Evolutionary conservation across 352 stramenopile species (phyloP), one percentile per base, ranked within the genome.

Genomic region (Pythium biforme): DNA sequence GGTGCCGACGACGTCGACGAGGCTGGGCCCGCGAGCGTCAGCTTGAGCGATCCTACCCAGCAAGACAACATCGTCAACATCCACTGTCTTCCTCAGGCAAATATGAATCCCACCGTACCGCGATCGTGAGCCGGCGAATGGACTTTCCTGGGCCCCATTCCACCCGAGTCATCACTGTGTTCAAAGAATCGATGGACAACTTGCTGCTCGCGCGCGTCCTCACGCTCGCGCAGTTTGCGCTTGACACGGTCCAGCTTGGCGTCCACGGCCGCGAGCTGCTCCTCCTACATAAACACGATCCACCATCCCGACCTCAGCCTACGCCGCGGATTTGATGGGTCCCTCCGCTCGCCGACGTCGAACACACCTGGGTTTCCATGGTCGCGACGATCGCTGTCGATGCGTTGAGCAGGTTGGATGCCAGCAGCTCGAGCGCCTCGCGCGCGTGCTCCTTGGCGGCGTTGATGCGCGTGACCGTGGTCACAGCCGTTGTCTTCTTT

Each of bases 371-470:
- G 10, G 48, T 72, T 45, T 84, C 76, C 27, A 88, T 66, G 4
- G 37, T 48, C 29, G 58, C 63, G 40, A 83, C 49, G 27, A 88
- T 55, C 4, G 71, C 66, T 25, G 66, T 76, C 37, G 79, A 77
- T 8, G 67, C 69, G 40, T 82, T 80, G 20, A 89, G 59, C 34
- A 89, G 25, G 46, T 86, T 89, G 11, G 77, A 81, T n/a, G 75
- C 75, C 14, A 86, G 72, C 33, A 89, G 60, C 53, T 86, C 76
- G 9, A 89, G 60, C 9, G 71, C 79, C 51, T 89, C 71, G 23
- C 76, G 72, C 14, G 77, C 66, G 50, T 89, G 79, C 7, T 69
- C 63, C 49, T 75, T 75, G 22, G 71, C 77, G 39, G 77, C 72
- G 27, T 83, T 59, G 57, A 86, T 23, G 29, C 80, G 76, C 29